phyloP scores from a whole-genome alignment of 208 protist genomes.

The Jaenimonas drosophilae region DNA sequence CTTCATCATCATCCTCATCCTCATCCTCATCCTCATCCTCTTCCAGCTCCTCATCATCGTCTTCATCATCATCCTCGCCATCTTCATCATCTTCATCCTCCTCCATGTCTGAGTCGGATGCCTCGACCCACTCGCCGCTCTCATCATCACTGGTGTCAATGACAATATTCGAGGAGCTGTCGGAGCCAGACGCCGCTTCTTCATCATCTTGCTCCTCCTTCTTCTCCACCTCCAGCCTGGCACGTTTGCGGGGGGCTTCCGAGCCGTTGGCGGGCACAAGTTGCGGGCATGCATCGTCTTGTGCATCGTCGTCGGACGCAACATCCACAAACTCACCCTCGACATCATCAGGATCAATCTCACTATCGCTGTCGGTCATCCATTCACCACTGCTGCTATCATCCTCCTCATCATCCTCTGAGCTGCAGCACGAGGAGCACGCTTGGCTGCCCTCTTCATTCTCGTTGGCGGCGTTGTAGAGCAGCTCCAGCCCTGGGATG shows the following conservation, averaged over 20 bases:
- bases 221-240: background rate
- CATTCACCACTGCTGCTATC: constrained; percentile 53
- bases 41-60: constrained; percentile 20
- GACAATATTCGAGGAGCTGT: constrained; percentile 1
- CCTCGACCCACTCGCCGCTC: constrained; percentile 11
- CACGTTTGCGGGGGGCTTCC: background rate
- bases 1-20: constrained; percentile 13
- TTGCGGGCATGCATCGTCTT: constrained; percentile 47
- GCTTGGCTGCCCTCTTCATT: background rate
- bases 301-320: constrained; percentile 17
- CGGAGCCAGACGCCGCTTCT: no score
- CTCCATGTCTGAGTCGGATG: constrained; percentile 14
- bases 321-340: constrained; percentile 71
- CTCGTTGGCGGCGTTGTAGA: constrained; percentile 33
- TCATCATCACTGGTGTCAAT: constrained; percentile 7
- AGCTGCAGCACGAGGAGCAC: constrained; percentile 1
- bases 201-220: constrained; percentile 7
- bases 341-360: constrained; percentile 47
- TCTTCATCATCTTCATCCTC: constrained; percentile 10
- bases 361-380: constrained; percentile 63
- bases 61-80: constrained; percentile 9
- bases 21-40: constrained; percentile 34
- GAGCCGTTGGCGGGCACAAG: constrained; percentile 16
- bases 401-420: constrained; percentile 11
- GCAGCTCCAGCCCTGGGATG: constrained; percentile 80